These are phyloP conservation scores for Penicillium canariense DNA, from an alignment of 495 filamentous ascomycete genomes.

Conservation along the genomic window DNA sequence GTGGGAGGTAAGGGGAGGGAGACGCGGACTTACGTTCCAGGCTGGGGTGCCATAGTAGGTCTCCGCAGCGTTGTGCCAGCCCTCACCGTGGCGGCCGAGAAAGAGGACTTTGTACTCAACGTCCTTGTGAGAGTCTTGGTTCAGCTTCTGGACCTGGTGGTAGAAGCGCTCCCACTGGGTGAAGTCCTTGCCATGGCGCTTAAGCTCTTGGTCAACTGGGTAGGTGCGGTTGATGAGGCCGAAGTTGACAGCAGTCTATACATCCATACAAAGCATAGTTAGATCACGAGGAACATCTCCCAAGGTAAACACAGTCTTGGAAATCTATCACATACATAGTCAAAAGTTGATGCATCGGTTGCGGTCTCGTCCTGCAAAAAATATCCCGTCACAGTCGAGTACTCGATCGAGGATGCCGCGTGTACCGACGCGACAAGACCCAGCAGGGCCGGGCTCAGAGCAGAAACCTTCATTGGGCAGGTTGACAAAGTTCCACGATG, in stretches of 20 bases:
- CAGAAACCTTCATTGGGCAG: conserved; percentile 31
- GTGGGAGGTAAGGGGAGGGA: background rate
- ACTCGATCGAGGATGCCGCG: conserved; percentile 42
- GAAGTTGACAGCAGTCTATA: conserved; percentile 60
- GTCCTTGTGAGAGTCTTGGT: conserved; percentile 41
- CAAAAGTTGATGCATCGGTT: conserved; percentile 62
- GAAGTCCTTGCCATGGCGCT: conserved; percentile 29
- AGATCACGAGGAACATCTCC: background rate
- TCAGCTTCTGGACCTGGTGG: conserved; percentile 53
- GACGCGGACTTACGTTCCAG: conserved; percentile 56
- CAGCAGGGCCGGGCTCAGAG: conserved; percentile 19
- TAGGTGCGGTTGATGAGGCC: conserved; percentile 63
- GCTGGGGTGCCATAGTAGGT: conserved; percentile 62
- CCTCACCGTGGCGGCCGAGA: conserved; percentile 69
- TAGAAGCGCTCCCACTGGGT: conserved; percentile 70
- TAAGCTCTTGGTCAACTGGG: conserved; percentile 41
- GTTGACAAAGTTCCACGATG: background rate
- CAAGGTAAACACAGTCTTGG: background rate
- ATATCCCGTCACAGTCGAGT: conserved; percentile 64
- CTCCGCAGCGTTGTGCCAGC: conserved; percentile 66
- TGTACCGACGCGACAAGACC: conserved; percentile 23
- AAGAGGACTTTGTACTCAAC: conserved; percentile 68
- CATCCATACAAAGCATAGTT: background rate
- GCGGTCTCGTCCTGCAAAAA: conserved; percentile 67
- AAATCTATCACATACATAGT: conserved; percentile 51